Conservation (phyloP, 2,329 filamentous ascomycete genomes). For the Diplodia mutila region DNA sequence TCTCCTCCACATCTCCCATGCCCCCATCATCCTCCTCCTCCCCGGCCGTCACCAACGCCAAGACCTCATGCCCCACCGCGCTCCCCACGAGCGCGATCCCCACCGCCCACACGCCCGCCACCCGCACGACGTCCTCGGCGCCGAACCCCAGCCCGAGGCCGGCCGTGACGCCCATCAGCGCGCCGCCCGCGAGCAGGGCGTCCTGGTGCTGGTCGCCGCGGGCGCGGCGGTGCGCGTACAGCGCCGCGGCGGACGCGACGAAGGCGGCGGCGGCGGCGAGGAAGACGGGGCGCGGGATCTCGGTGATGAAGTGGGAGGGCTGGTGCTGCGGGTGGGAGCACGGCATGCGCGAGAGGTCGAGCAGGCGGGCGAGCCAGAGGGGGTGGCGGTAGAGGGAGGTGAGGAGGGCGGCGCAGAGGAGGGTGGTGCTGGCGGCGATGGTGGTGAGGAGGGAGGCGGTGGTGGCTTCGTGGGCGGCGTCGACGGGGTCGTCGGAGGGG, state of each 20-base stretch:
- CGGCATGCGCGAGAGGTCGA: constrained; percentile 19
- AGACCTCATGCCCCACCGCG: constrained; percentile 6
- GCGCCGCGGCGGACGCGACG: background rate
- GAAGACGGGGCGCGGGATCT: constrained; percentile 22
- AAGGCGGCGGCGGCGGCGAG: background rate
- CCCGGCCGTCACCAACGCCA: background rate
- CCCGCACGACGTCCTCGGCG: constrained; percentile 6
- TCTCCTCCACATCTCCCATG: background rate
- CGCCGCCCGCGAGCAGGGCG: background rate
- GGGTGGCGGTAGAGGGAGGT: constrained; percentile 16
- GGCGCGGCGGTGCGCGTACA: constrained; percentile 11
- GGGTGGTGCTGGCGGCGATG: constrained; percentile 1
- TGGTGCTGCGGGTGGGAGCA: constrained; percentile 11
- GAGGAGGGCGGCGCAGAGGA: constrained; percentile 2
- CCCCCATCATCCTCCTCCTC: background rate
- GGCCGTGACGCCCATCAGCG: constrained; percentile 4
- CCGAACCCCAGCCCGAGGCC: background rate
- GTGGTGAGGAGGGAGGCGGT: constrained; percentile 8
- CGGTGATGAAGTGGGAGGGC: constrained; percentile 15
- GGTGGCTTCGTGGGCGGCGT: constrained; percentile 1
- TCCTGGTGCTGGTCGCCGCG: constrained; percentile 15
- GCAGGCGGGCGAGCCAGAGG: background rate
- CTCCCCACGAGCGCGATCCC: constrained; percentile 1
- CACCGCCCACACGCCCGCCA: background rate
- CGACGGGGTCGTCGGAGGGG: background rate